Percentiles rank a stretch among this genome's conserved stretches.
These are phyloP conservation scores for Kazachstania martiniae DNA, from an alignment of 805 yeast species.

Conservation along the genomic window DNA sequence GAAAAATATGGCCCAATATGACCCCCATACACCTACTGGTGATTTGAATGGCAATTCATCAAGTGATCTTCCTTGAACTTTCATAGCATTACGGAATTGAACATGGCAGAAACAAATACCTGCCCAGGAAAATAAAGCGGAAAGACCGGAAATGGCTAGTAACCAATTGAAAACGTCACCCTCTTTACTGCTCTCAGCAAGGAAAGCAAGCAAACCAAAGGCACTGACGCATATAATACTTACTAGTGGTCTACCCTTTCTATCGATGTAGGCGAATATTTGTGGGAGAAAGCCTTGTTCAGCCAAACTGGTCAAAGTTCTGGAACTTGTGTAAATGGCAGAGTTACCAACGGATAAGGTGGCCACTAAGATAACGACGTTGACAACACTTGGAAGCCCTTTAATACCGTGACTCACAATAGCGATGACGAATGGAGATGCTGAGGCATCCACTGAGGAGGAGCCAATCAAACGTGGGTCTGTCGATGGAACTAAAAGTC, in stretches of 20 bases:
- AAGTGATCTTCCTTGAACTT: slow-evolving; percentile 53
- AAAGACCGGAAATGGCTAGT: slow-evolving; percentile 51
- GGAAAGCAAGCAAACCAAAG: slow-evolving; percentile 49
- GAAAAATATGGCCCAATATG: slow-evolving; percentile 48
- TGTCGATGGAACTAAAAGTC: slow-evolving; percentile 37
- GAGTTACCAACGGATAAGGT: slow-evolving; percentile 65
- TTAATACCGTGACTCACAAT: slow-evolving; percentile 50
- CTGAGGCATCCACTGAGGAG: slow-evolving; percentile 45
- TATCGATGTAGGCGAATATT: slow-evolving; percentile 48
- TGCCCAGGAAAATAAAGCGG: slow-evolving; percentile 55
- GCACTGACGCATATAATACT: slow-evolving; percentile 40
- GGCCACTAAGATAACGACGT: slow-evolving; percentile 57
- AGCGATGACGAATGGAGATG: slow-evolving; percentile 75
- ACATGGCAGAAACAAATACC: slow-evolving; percentile 49
- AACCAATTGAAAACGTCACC: slow-evolving; percentile 55
- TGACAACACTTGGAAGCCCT: slow-evolving; percentile 55
- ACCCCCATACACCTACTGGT: slow-evolving; percentile 59
- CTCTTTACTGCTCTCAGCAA: slow-evolving; percentile 42
- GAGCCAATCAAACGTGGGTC: slow-evolving; percentile 37
- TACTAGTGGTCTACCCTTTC: slow-evolving; percentile 55
- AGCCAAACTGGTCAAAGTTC: slow-evolving; percentile 53
- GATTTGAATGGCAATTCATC: slow-evolving; percentile 60
- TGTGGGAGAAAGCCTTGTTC: slow-evolving; percentile 55
- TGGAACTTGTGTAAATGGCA: slow-evolving; percentile 58
- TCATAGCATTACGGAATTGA: slow-evolving; percentile 54